phyloP scores from a whole-genome alignment of 441 rosid genomes.

The Metrosideros polymorpha region DNA sequence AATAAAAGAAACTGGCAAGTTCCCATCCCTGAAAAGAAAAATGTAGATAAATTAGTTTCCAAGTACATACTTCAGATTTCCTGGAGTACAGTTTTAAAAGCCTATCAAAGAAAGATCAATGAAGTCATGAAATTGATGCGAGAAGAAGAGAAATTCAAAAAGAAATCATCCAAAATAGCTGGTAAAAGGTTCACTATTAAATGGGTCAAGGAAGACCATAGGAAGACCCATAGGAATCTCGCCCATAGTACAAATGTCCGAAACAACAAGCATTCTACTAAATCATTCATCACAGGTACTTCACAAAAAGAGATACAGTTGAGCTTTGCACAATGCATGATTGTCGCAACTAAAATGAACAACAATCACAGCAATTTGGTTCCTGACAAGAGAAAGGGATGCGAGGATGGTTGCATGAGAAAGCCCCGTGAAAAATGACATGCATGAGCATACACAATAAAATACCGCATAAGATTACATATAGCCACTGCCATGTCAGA shows the following conservation, averaged over 20 bases:
- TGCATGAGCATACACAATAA: background rate
- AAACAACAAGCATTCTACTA: background rate
- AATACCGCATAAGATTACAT: background rate
- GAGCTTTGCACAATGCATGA: background rate
- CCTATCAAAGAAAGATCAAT: background rate
- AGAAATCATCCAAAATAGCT: background rate
- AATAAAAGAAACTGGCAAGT: constrained; percentile 64
- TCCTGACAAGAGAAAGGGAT: background rate
- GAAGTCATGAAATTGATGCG: background rate
- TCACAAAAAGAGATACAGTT: background rate
- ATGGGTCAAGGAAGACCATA: background rate
- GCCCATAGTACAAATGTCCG: background rate
- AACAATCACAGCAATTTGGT: background rate
- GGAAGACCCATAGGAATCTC: background rate
- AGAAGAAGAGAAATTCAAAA: background rate
- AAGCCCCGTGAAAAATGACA: background rate
- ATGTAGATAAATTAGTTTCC: background rate
- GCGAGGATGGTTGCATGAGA: background rate
- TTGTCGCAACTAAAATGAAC: background rate
- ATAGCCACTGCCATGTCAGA: background rate
- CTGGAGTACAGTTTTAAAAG: background rate
- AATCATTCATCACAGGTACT: background rate
- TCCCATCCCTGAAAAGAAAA: constrained; percentile 65
- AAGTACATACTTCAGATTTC: background rate
- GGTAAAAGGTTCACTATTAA: background rate